Percentiles rank a stretch among this genome's conserved stretches.
phyloP scores from a whole-genome alignment of 139 green algal genomes.

The Raphidocelis subcapitata region DNA sequence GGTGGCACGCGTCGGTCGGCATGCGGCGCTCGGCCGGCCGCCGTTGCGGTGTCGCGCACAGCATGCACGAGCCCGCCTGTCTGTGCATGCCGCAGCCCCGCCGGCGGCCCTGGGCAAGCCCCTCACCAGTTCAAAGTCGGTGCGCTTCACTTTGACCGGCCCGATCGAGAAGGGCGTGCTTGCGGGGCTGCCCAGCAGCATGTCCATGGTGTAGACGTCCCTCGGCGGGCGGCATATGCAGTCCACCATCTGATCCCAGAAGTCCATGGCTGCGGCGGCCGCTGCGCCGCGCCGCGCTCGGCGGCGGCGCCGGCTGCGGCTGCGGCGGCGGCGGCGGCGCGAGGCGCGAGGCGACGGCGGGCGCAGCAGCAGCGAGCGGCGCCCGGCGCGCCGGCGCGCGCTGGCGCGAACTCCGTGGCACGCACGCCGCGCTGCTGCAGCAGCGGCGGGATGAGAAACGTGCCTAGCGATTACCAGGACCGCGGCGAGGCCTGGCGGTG shows the following conservation, averaged over 20 bases:
- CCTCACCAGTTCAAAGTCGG: slow-evolving; percentile 34
- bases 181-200: neutral
- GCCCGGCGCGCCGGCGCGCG: too few relatives aligned
- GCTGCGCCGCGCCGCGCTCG: too few relatives aligned
- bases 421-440: too few relatives aligned
- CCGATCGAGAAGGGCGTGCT: slow-evolving; percentile 12
- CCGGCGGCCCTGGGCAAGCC: neutral
- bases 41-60: neutral
- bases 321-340: too few relatives aligned
- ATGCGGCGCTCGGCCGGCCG: too few relatives aligned
- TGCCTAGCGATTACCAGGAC: too few relatives aligned
- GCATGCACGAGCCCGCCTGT: neutral
- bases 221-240: slow-evolving; percentile 80
- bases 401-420: too few relatives aligned
- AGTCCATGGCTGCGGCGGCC: neutral
- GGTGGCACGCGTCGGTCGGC: neutral
- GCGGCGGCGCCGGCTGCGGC: too few relatives aligned
- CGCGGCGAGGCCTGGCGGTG: too few relatives aligned
- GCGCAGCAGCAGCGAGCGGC: too few relatives aligned
- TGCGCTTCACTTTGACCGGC: slow-evolving; percentile 2
- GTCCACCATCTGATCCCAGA: slow-evolving; percentile 82
- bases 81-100: neutral
- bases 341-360: too few relatives aligned
- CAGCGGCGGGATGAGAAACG: too few relatives aligned
- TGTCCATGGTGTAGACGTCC: neutral